Percentiles rank a stretch among this genome's conserved stretches.
phyloP scores from a whole-genome alignment of 2,329 filamentous ascomycete species.

The Colletotrichum coccodes region DNA sequence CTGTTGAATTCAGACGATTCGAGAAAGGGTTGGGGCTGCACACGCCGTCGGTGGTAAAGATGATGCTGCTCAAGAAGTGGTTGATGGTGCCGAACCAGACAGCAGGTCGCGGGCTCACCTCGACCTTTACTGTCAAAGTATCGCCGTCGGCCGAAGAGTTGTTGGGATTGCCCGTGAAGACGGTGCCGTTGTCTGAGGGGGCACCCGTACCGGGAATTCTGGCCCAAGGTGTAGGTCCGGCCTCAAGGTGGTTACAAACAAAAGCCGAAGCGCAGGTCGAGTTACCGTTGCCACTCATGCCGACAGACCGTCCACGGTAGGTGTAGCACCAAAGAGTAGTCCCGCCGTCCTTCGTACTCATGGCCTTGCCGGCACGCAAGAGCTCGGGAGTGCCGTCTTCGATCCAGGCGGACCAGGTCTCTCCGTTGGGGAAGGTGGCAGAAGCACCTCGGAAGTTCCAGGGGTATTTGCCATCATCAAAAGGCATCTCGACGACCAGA shows the following conservation, averaged over 20 bases:
- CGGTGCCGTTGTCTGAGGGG: conserved; percentile 1
- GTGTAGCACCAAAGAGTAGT: conserved; percentile 53
- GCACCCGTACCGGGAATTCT: not conserved
- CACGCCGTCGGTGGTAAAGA: conserved; percentile 15
- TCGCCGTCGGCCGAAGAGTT: not conserved
- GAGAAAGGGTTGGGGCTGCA: conserved; percentile 28
- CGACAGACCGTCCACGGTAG: conserved; percentile 52
- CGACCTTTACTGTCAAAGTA: conserved; percentile 3
- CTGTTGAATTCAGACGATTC: conserved; percentile 27
- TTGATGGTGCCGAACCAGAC: conserved; percentile 28
- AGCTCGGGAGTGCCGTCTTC: conserved; percentile 52
- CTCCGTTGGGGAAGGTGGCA: conserved; percentile 49
- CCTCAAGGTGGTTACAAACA: conserved; percentile 50
- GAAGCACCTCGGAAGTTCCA: conserved; percentile 50
- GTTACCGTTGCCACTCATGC: conserved; percentile 47
- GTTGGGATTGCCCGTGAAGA: not conserved
- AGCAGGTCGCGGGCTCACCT: conserved; percentile 24
- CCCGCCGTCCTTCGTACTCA: conserved; percentile 51
- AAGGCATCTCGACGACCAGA: conserved; percentile 51
- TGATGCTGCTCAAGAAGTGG: conserved; percentile 28
- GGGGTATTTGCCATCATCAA: conserved; percentile 49
- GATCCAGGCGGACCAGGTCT: conserved; percentile 54
- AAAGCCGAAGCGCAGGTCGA: conserved; percentile 54
- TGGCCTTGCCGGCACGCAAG: conserved; percentile 50
- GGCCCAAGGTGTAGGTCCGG: conserved; percentile 30